phyloP scores from a whole-genome alignment of 768 basidiomycete species.

The Mycena maculata region DNA sequence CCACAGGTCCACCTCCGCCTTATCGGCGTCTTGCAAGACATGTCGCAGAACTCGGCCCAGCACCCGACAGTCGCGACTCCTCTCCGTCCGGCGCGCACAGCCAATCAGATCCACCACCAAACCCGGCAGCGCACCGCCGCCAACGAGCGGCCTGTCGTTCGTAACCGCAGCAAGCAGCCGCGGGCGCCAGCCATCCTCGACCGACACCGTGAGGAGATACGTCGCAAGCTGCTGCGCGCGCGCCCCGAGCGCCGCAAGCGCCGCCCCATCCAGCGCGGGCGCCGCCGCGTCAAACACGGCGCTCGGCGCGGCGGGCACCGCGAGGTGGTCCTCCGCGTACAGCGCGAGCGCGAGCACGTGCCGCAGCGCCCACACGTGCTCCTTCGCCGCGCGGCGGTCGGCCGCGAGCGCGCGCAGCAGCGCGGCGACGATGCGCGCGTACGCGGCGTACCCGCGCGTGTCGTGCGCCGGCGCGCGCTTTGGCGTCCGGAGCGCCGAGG shows the following conservation, averaged over 20 bases:
- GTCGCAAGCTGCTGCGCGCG: constrained; percentile 66
- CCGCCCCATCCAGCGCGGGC: constrained; percentile 45
- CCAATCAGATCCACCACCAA: constrained; percentile 47
- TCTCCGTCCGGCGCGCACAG: constrained; percentile 53
- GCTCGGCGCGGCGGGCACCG: constrained; percentile 60
- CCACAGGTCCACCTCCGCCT: constrained; percentile 82
- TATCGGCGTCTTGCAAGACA: constrained; percentile 67
- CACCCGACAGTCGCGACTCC: constrained; percentile 66
- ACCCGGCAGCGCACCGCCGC: constrained; percentile 40
- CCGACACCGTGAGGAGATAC: constrained; percentile 67
- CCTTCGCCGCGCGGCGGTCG: constrained; percentile 70
- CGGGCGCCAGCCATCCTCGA: constrained; percentile 64
- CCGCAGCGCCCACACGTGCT: constrained; percentile 73
- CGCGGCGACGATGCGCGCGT: constrained; percentile 71
- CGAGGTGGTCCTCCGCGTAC: constrained; percentile 71
- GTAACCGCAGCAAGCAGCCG: constrained; percentile 51
- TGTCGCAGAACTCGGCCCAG: constrained; percentile 71
- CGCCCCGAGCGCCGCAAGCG: constrained; percentile 54
- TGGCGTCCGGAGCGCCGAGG: constrained; percentile 29
- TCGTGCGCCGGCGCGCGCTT: constrained; percentile 48
- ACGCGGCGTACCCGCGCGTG: constrained; percentile 65
- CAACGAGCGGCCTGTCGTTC: constrained; percentile 36
- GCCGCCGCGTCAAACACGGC: constrained; percentile 56
- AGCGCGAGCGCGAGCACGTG: constrained; percentile 74
- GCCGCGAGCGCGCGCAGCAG: constrained; percentile 65